Conservation (phyloP, 176 grass and related monocot genomes). For the Chloris gayana region DNA sequence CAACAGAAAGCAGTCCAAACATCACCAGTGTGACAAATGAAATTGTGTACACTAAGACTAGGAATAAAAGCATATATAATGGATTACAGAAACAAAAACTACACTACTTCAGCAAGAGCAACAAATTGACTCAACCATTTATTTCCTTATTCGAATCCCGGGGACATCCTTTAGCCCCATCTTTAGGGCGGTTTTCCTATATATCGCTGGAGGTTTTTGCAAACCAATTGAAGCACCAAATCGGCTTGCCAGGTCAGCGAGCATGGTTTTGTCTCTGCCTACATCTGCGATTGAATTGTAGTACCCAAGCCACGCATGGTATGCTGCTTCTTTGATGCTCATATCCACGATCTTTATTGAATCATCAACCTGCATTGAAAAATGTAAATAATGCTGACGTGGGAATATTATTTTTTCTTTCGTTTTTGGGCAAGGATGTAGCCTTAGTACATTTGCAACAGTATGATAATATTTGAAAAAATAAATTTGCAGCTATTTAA, state of each 20-base stretch:
- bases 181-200: conserved; percentile 80
- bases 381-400: not conserved
- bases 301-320: conserved; percentile 90
- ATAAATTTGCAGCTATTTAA: not conserved
- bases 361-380: conserved; percentile 65
- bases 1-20: no score
- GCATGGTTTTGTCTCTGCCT: conserved; percentile 73
- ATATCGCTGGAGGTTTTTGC: conserved; percentile 69
- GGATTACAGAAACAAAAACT: not conserved
- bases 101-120: not conserved
- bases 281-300: conserved; percentile 75
- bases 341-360: conserved; percentile 78
- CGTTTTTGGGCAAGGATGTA: not conserved
- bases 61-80: not conserved
- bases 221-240: conserved; percentile 76
- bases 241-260: conserved; percentile 73
- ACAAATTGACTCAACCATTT: not conserved
- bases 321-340: conserved; percentile 90
- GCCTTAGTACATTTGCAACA: no score
- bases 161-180: conserved; percentile 91
- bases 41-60: not conserved
- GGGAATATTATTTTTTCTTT: not conserved
- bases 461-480: no score
- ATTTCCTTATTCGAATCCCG: conserved; percentile 87
- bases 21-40: not conserved